Evolutionary conservation across 2,329 filamentous ascomycete genomes (phyloP).

Genomic region (Trichoderma sp.): DNA sequence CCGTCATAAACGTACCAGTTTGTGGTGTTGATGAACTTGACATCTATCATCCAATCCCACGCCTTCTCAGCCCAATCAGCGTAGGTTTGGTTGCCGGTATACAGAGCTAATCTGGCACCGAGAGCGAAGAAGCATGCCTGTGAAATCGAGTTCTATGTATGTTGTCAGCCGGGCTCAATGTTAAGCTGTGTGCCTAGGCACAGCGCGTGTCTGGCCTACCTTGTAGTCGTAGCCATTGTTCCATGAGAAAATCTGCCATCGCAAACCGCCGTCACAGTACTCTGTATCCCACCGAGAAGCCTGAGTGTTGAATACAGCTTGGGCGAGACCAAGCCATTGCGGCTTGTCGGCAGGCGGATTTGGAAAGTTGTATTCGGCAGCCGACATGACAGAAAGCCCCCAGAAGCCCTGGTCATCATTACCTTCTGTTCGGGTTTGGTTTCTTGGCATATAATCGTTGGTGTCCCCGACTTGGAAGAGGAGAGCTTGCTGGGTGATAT

Average conservation of each 20-base stretch:
- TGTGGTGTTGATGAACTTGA: slow-evolving; percentile 60
- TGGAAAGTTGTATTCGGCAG: slow-evolving; percentile 70
- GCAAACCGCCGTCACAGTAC: slow-evolving; percentile 73
- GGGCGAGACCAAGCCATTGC: slow-evolving; percentile 71
- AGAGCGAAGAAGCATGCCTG: slow-evolving; percentile 67
- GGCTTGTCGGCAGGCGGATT: slow-evolving; percentile 60
- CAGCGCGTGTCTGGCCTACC: background rate
- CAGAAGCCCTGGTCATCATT: slow-evolving; percentile 80
- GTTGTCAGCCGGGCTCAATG: background rate
- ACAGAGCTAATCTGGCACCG: slow-evolving; percentile 70
- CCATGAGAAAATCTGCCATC: slow-evolving; percentile 85
- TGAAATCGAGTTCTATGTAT: slow-evolving; percentile 68
- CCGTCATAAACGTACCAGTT: slow-evolving; percentile 67
- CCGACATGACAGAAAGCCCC: slow-evolving; percentile 71
- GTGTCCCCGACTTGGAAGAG: slow-evolving; percentile 74
- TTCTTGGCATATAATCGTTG: slow-evolving; percentile 76
- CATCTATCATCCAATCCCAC: slow-evolving; percentile 68
- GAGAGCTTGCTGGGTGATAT: slow-evolving; percentile 68
- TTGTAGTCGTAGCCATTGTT: slow-evolving; percentile 82
- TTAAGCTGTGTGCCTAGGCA: too few species aligned
- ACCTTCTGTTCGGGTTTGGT: slow-evolving; percentile 69
- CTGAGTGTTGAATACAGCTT: slow-evolving; percentile 82
- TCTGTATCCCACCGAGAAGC: slow-evolving; percentile 71
- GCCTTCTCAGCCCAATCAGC: slow-evolving; percentile 74
- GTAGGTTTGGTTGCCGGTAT: slow-evolving; percentile 78